Conservation (phyloP, 2,329 filamentous ascomycete species). For the Elsinoe fawcettii region DNA sequence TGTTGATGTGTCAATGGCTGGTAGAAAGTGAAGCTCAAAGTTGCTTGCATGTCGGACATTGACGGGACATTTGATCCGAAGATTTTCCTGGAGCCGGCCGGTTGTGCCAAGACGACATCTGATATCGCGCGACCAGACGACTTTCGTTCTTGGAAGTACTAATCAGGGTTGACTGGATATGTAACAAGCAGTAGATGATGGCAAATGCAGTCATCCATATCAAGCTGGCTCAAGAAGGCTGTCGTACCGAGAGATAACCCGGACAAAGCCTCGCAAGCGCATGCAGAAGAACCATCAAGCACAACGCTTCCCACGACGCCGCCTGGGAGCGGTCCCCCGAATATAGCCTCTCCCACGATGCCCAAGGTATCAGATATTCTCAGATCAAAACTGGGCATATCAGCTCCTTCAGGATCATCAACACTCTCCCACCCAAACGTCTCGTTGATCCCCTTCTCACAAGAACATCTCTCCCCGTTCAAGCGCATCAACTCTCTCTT, state of each 20-base stretch:
- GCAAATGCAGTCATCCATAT: conserved; percentile 38
- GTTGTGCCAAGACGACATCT: conserved; percentile 13
- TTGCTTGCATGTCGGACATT: conserved; percentile 11
- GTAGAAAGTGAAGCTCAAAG: background rate
- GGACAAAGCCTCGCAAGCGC: background rate
- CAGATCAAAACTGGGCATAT: background rate
- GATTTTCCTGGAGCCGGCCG: conserved; percentile 26
- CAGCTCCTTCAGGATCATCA: conserved; percentile 15
- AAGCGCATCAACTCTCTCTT: conserved; percentile 51
- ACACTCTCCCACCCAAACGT: conserved; percentile 40
- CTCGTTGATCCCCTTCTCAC: conserved; percentile 45
- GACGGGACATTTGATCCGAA: conserved; percentile 21
- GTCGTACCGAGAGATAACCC: conserved; percentile 25
- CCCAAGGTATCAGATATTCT: background rate
- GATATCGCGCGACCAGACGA: background rate
- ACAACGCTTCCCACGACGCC: conserved; percentile 10
- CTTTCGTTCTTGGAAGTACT: background rate
- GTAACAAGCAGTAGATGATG: too few species aligned
- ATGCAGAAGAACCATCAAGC: background rate
- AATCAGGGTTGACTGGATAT: too few species aligned
- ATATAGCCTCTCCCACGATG: background rate
- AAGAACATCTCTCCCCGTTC: conserved; percentile 47
- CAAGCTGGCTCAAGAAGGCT: conserved; percentile 43
- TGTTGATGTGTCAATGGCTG: conserved; percentile 27
- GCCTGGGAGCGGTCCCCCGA: background rate